Base-by-base conservation (phyloP, 805 yeast genomes). In the Komagataella ulmi region DNA sequence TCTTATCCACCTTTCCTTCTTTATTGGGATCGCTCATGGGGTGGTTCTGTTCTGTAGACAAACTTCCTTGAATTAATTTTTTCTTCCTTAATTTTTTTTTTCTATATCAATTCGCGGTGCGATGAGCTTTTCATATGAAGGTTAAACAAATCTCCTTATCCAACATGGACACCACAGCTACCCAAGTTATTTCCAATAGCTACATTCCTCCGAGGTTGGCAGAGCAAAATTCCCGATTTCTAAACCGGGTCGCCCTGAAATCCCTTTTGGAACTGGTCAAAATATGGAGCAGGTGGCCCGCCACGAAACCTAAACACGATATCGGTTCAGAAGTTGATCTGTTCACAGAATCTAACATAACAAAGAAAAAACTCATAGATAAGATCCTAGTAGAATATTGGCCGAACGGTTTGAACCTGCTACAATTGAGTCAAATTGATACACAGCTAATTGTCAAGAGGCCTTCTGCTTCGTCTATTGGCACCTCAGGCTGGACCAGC, bases 351-450 rank as follows among this genome's bases (percentile, higher is more conserved):
- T 45, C 50, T 4, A 54, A 56, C 8, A 44, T 65, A 1, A 52
- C 64, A 12, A 71, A 68, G 50, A 56, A 63, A 50, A 64, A 60
- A 48, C 55, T 70, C 19, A 65, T 80, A 4, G 80, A 79, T 53
- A 60, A 63, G 43, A 66, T 80, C n/a, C 54, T 78, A 7, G 69
- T 63, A 45, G 74, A 75, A 12, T 74, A 68, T 56, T 83, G 86
- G 76, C 65, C 73, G 1, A 57, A 64, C 5, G 88, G 88, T 0
- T 61, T 83, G 46, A 83, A 81, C 56, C 65, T 82, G 1, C 68
- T 80, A 17, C 95, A 86, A 60, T 60, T 81, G 45, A 82, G 93
- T 0, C 88, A 84, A 54, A 65, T 85, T 4, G 93, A 86, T 57
- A 77, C 83, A 51, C 85, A 82, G 56, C 59, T 75, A 47, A 67